Percentiles rank a stretch among this genome's conserved stretches.
phyloP scores from a whole-genome alignment of 2,329 filamentous ascomycete species.

The Cytospora paraplurivora region DNA sequence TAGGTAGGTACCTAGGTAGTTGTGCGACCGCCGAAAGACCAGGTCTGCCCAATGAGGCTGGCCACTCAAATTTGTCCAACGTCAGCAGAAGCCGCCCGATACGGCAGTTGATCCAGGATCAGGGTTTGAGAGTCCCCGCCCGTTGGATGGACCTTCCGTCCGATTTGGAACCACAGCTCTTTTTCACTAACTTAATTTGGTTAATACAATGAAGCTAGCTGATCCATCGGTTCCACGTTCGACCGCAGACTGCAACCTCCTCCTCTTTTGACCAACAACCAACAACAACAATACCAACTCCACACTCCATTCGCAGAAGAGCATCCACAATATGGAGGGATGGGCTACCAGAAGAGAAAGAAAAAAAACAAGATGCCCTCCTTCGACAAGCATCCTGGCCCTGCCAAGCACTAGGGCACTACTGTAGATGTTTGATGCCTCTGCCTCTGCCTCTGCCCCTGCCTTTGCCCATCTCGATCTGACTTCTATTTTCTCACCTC shows the following conservation, averaged over 20 bases:
- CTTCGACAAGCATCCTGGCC: not conserved
- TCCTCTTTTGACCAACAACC: not conserved
- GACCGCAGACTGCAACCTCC: conserved; percentile 12
- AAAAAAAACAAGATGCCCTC: conserved; percentile 6
- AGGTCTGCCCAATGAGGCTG: not conserved
- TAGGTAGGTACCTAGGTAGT: not conserved
- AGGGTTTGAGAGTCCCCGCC: not conserved
- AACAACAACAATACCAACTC: not conserved
- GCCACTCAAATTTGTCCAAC: not conserved
- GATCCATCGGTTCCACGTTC: conserved; percentile 13
- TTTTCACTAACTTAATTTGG: not conserved
- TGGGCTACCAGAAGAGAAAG: conserved; percentile 2
- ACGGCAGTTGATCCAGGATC: not conserved
- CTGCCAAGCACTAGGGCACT: not conserved
- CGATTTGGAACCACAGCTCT: not conserved
- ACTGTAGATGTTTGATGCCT: not conserved
- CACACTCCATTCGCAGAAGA: not conserved
- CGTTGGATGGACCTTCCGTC: too few relatives aligned
- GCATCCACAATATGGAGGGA: conserved; percentile 17
- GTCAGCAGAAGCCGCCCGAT: not conserved
- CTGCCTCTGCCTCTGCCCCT: not conserved
- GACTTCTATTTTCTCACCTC: not conserved
- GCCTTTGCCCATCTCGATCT: not conserved
- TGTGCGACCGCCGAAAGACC: not conserved
- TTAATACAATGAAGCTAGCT: conserved; percentile 18